These are phyloP conservation scores for Papiliotrema fonsecae DNA, from an alignment of 1,284 basidiomycete genomes.

Conservation along the genomic window DNA sequence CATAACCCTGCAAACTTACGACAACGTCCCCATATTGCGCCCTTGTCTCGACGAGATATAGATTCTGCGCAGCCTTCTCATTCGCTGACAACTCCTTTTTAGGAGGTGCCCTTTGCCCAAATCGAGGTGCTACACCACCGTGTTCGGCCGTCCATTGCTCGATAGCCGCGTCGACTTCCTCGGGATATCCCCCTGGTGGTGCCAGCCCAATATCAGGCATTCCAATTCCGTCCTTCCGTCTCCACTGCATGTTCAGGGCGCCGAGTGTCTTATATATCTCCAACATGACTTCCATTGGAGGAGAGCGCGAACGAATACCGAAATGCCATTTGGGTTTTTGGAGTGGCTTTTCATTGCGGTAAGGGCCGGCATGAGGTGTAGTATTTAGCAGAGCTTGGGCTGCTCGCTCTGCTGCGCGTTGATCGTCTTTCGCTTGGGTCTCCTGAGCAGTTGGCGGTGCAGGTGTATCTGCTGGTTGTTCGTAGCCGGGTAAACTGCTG, in stretches of 20 bases:
- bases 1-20: conserved; percentile 53
- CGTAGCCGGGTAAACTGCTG: conserved; percentile 63
- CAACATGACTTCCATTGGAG: conserved; percentile 98
- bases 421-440: conserved; percentile 12
- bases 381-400: conserved; percentile 32
- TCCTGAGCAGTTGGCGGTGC: background rate
- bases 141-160: conserved; percentile 51
- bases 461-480: conserved; percentile 6
- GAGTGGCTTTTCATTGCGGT: conserved; percentile 31
- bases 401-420: conserved; percentile 40
- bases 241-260: conserved; percentile 95
- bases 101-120: conserved; percentile 33
- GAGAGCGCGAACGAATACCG: conserved; percentile 88
- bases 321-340: conserved; percentile 86
- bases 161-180: conserved; percentile 38
- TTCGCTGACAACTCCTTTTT: conserved; percentile 50
- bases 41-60: conserved; percentile 93
- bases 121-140: conserved; percentile 27
- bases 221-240: conserved; percentile 56
- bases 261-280: conserved; percentile 95
- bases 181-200: conserved; percentile 35
- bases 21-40: conserved; percentile 85
- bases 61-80: conserved; percentile 54
- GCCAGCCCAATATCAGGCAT: conserved; percentile 60
- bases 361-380: conserved; percentile 10